These are phyloP conservation scores for Crucibulum laeve DNA, from an alignment of 768 basidiomycete species.

Conservation along the genomic window DNA sequence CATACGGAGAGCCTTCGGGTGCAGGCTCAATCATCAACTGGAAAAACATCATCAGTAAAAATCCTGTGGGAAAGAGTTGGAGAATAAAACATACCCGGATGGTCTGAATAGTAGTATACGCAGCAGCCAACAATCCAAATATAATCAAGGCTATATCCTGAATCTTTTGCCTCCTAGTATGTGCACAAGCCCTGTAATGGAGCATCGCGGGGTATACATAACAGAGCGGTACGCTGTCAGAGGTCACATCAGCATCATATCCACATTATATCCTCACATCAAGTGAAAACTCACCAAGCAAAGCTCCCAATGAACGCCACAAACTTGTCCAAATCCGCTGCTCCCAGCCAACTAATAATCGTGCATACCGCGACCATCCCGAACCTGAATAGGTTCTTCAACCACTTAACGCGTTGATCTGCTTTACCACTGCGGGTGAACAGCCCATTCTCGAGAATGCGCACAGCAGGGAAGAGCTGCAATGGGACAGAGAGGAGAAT, in stretches of 20 bases:
- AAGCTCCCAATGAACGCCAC: constrained; percentile 91
- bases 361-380: constrained; percentile 75
- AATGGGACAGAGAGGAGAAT: constrained; percentile 90
- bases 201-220: constrained; percentile 93
- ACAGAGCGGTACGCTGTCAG: constrained; percentile 81
- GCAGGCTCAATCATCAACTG: constrained; percentile 61
- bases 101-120: constrained; percentile 81
- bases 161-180: constrained; percentile 59
- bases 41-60: constrained; percentile 5
- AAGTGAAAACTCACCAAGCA: constrained; percentile 66
- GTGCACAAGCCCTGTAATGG: constrained; percentile 84
- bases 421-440: constrained; percentile 87
- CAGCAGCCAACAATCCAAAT: constrained; percentile 69
- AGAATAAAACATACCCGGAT: constrained; percentile 45
- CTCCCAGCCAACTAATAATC: constrained; percentile 77
- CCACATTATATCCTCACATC: not conserved
- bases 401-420: constrained; percentile 84
- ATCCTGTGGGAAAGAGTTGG: not conserved
- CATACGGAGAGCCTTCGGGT: constrained; percentile 30
- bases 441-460: constrained; percentile 94
- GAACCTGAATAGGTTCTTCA: constrained; percentile 89
- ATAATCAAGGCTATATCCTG: constrained; percentile 69
- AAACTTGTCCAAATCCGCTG: constrained; percentile 91
- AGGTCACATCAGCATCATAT: not conserved
- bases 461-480: constrained; percentile 95